A percentile compares a stretch with the other conserved stretches of the same genome.
Evolutionary conservation across 2,329 filamentous ascomycete species (phyloP).

Genomic region (Phaeomoniella chlamydospora): DNA sequence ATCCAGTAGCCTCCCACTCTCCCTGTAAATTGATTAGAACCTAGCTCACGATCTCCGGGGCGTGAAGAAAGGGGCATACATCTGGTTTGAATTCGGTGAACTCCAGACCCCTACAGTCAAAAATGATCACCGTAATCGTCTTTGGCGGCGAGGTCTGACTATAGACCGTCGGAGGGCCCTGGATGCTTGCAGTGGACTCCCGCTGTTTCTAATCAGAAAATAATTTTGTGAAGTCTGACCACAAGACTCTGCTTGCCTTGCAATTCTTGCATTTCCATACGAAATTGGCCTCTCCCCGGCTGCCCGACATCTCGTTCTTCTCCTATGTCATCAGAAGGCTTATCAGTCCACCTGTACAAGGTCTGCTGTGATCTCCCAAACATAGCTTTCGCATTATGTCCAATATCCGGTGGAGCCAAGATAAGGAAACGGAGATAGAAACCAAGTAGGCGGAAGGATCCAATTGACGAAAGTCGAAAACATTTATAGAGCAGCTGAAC

Average conservation of each 20-base stretch:
- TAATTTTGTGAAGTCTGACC: neutral
- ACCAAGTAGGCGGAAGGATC: neutral
- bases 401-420: too few species aligned
- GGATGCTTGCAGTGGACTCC: slow-evolving; percentile 76
- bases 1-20: slow-evolving; percentile 73
- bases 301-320: slow-evolving; percentile 78
- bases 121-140: slow-evolving; percentile 65
- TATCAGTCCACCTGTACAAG: neutral
- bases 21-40: slow-evolving; percentile 39
- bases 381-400: too few species aligned
- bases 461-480: neutral
- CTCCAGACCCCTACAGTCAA: slow-evolving; percentile 88
- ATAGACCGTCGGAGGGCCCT: slow-evolving; percentile 58
- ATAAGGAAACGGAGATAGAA: too few species aligned
- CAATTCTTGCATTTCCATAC: slow-evolving; percentile 99
- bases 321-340: slow-evolving; percentile 49
- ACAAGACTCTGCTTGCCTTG: slow-evolving; percentile 46
- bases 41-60: slow-evolving; percentile 3
- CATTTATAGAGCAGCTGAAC: slow-evolving; percentile 17
- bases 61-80: slow-evolving; percentile 32
- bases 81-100: slow-evolving; percentile 85
- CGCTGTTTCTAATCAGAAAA: slow-evolving; percentile 32
- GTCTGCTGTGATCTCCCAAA: too few species aligned
- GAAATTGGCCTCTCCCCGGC: slow-evolving; percentile 92
- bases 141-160: slow-evolving; percentile 58